phyloP scores from a whole-genome alignment of 2,329 filamentous ascomycete species.

The Thelonectria olida region DNA sequence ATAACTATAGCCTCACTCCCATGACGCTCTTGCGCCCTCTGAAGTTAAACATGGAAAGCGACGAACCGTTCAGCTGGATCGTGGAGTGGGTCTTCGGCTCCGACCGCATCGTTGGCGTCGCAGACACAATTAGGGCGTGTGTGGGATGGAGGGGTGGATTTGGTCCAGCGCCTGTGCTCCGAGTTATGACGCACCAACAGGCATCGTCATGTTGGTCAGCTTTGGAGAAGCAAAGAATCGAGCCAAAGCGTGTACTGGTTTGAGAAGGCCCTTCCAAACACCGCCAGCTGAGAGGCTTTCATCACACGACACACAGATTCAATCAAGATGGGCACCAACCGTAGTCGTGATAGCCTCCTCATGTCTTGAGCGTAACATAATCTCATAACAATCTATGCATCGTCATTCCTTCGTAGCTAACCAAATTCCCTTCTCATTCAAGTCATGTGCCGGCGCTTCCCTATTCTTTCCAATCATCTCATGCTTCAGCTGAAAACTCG shows the following conservation, averaged over 20 bases:
- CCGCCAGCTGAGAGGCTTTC: no score
- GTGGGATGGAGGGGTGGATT: constrained; percentile 2
- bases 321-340: neutral
- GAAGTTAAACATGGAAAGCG: no score
- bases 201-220: neutral
- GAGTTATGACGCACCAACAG: neutral
- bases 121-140: neutral
- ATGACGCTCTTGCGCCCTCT: no score
- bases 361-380: constrained; percentile 30
- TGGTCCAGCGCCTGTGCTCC: neutral
- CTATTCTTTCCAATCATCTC: constrained; percentile 7
- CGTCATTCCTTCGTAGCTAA: constrained; percentile 18
- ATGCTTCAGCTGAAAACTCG: constrained; percentile 26
- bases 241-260: no score
- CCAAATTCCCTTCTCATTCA: constrained; percentile 6
- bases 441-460: constrained; percentile 15
- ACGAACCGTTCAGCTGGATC: neutral
- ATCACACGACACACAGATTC: neutral
- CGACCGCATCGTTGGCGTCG: neutral
- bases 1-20: no score
- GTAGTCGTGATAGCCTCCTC: constrained; percentile 33
- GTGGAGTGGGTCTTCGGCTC: neutral
- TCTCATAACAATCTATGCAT: constrained; percentile 39
- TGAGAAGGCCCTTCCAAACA: no score
- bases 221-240: neutral